Percentiles rank a stretch among this genome's conserved stretches.
Evolutionary conservation across 192 early-diverging fungal species (phyloP).

Genomic region (Backusella luteola): DNA sequence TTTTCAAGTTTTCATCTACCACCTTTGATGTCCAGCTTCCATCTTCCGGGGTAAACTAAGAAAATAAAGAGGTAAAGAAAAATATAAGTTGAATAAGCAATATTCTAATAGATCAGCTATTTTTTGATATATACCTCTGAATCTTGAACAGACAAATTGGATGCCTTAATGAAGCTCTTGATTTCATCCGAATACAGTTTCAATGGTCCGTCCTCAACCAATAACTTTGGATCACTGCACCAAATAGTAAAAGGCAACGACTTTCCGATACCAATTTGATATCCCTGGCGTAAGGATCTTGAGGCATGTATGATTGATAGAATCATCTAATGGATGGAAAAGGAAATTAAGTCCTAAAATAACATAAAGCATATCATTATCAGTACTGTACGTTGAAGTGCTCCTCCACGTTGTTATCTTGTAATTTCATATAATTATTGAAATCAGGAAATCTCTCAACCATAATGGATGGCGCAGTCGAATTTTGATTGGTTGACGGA

Average conservation of each 20-base stretch:
- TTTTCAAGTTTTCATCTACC: slow-evolving; percentile 31
- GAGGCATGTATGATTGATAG: slow-evolving; percentile 50
- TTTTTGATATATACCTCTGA: slow-evolving; percentile 22
- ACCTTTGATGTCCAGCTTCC: slow-evolving; percentile 21
- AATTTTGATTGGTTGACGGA: slow-evolving; percentile 16
- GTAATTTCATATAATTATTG: slow-evolving; percentile 28
- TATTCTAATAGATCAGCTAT: neutral
- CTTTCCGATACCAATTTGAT: slow-evolving; percentile 44
- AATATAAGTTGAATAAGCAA: neutral
- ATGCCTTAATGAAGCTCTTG: slow-evolving; percentile 37
- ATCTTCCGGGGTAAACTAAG: neutral
- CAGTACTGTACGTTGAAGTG: slow-evolving; percentile 44
- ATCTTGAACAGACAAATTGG: slow-evolving; percentile 23
- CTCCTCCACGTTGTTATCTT: slow-evolving; percentile 40
- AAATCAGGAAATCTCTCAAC: slow-evolving; percentile 42
- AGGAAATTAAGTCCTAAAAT: slow-evolving; percentile 1
- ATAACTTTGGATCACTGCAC: slow-evolving; percentile 31
- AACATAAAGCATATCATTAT: neutral
- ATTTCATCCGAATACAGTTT: slow-evolving; percentile 38
- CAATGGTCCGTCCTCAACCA: slow-evolving; percentile 32
- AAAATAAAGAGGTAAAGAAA: neutral
- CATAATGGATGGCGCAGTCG: slow-evolving; percentile 42
- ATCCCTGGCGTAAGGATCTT: slow-evolving; percentile 51
- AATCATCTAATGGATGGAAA: slow-evolving; percentile 28
- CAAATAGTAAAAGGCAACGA: slow-evolving; percentile 48